Conservation (phyloP, 495 filamentous ascomycete species). For the Saxophila tyrrhenica region DNA sequence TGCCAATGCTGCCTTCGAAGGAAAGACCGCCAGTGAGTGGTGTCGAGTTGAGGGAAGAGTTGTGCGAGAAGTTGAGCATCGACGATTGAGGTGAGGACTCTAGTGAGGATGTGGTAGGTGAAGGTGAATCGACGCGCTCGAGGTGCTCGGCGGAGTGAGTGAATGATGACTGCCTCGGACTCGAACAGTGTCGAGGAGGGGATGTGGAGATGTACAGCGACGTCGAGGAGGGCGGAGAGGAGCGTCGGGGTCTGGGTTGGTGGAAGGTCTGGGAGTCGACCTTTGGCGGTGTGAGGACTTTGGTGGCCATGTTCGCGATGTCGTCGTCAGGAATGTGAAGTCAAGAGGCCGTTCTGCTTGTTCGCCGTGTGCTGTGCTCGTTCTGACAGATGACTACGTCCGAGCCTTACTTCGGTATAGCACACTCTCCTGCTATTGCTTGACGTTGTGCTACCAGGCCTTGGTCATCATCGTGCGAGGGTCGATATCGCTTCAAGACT, state of each 20-base stretch:
- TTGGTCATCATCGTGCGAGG: background rate
- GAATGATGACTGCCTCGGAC: background rate
- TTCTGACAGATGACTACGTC: too few species aligned
- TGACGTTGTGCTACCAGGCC: background rate
- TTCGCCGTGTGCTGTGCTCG: too few species aligned
- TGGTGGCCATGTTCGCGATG: background rate
- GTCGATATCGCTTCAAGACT: too few species aligned
- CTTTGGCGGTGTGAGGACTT: background rate
- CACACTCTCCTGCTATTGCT: background rate
- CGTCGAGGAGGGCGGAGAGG: background rate
- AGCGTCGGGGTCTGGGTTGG: background rate
- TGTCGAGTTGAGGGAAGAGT: slow-evolving; percentile 9
- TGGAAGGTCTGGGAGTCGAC: background rate
- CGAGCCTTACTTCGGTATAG: too few species aligned
- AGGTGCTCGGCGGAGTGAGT: background rate
- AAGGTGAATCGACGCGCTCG: background rate
- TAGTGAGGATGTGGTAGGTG: background rate
- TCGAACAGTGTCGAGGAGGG: background rate
- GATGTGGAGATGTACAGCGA: background rate
- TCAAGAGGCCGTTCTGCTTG: background rate
- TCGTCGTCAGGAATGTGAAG: background rate
- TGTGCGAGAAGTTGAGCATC: background rate
- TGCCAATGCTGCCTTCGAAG: background rate
- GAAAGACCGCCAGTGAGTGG: slow-evolving; percentile 11
- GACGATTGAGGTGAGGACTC: slow-evolving; percentile 7